phyloP scores from a whole-genome alignment of 2,329 filamentous ascomycete genomes.

The Fusarium pseudocircinatum region DNA sequence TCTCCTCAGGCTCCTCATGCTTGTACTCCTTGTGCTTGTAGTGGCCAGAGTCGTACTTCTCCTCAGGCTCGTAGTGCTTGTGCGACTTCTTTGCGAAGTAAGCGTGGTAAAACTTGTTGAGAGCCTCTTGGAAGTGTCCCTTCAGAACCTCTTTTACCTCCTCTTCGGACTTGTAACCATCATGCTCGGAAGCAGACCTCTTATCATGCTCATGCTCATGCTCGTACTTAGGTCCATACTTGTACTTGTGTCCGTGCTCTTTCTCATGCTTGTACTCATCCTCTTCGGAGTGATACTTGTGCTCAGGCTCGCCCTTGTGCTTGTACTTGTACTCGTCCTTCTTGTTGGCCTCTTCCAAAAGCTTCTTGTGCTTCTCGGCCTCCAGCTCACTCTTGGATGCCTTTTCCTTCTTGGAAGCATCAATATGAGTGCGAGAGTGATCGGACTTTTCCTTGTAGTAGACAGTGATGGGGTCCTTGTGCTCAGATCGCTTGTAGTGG shows the following conservation, averaged over 20 bases:
- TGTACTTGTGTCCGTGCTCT: neutral
- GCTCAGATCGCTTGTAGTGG: neutral
- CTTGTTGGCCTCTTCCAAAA: neutral
- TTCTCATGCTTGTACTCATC: neutral
- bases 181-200: neutral
- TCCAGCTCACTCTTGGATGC: neutral
- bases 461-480: neutral
- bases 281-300: neutral
- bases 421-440: neutral
- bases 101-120: neutral
- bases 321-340: constrained; percentile 7
- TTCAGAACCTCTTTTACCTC: neutral
- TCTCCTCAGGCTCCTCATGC: neutral
- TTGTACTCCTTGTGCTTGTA: no score
- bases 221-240: neutral
- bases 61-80: neutral
- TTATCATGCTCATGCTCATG: constrained; percentile 2
- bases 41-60: neutral
- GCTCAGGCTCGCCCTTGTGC: neutral
- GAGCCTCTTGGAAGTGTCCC: neutral
- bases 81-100: neutral
- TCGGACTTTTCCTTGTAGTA: neutral
- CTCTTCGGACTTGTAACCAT: neutral
- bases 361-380: neutral
- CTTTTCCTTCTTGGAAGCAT: neutral